Evolutionary conservation across 2,329 filamentous ascomycete genomes (phyloP).

Genomic region (Penicillium corylophilum): DNA sequence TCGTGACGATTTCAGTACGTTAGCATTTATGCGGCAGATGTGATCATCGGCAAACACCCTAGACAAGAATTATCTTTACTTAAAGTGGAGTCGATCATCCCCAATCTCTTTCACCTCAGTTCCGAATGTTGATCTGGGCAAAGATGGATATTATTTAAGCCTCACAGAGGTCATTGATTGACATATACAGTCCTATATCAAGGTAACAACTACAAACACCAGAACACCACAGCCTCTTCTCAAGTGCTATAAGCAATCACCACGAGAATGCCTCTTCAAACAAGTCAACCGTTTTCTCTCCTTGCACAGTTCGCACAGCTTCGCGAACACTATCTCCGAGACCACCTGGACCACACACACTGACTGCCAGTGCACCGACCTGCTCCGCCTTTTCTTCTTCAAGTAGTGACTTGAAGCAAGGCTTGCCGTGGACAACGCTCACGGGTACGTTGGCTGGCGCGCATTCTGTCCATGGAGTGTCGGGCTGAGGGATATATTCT

Average conservation of each 20-base stretch:
- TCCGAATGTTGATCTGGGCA: neutral
- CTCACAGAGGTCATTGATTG: conserved; percentile 2
- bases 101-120: neutral
- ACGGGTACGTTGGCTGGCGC: conserved; percentile 28
- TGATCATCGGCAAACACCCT: neutral
- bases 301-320: conserved; percentile 30
- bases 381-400: conserved; percentile 29
- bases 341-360: conserved; percentile 39
- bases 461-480: conserved; percentile 27
- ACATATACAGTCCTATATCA: neutral
- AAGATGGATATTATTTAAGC: neutral
- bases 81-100: neutral
- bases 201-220: neutral
- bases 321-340: conserved; percentile 39
- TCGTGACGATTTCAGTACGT: neutral
- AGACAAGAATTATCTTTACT: neutral
- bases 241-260: conserved; percentile 20
- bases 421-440: conserved; percentile 27
- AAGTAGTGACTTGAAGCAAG: conserved; percentile 25
- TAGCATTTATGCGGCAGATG: neutral
- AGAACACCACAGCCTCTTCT: neutral
- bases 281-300: conserved; percentile 33
- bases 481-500: conserved; percentile 22
- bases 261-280: conserved; percentile 40
- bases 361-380: conserved; percentile 37